Conservation (phyloP, 1,284 basidiomycete genomes). For the Athelia psychrophila region DNA sequence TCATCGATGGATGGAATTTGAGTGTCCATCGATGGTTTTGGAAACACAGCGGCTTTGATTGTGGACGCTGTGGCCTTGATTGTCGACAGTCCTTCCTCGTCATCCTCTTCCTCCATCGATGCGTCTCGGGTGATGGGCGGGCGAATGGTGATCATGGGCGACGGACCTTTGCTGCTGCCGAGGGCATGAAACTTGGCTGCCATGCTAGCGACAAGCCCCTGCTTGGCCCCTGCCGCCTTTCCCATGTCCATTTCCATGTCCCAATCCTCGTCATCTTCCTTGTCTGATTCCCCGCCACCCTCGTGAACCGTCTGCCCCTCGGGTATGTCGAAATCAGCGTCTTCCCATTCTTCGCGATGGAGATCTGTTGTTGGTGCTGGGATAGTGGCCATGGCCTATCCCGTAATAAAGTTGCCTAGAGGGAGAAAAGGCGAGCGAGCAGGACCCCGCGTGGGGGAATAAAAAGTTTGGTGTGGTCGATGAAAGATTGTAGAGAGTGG, state of each 20-base stretch:
- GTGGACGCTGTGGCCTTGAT: slow-evolving; percentile 28
- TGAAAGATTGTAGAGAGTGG: too few relatives aligned
- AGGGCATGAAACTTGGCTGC: slow-evolving; percentile 27
- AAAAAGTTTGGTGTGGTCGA: too few relatives aligned
- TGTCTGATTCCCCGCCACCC: slow-evolving; percentile 53
- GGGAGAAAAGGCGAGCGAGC: too few relatives aligned
- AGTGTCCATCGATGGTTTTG: slow-evolving; percentile 32
- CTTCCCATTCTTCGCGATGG: slow-evolving; percentile 73
- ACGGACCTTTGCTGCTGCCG: slow-evolving; percentile 14
- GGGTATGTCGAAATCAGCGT: slow-evolving; percentile 80
- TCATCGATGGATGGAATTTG: slow-evolving; percentile 48
- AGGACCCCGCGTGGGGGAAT: neutral
- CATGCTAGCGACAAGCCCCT: slow-evolving; percentile 34
- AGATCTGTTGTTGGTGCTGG: slow-evolving; percentile 53
- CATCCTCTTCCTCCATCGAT: slow-evolving; percentile 56
- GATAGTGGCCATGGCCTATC: slow-evolving; percentile 50
- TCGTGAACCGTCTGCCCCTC: slow-evolving; percentile 66
- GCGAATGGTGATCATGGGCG: slow-evolving; percentile 59
- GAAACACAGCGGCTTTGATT: slow-evolving; percentile 65
- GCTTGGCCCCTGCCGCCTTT: slow-evolving; percentile 51
- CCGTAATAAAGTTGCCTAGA: too few relatives aligned
- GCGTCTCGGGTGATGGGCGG: slow-evolving; percentile 42
- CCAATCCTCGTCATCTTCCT: slow-evolving; percentile 70
- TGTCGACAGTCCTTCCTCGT: slow-evolving; percentile 69
- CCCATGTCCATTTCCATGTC: slow-evolving; percentile 71